phyloP scores from a whole-genome alignment of 371 early-diverging fungal species.

The Mortierella sp. region DNA sequence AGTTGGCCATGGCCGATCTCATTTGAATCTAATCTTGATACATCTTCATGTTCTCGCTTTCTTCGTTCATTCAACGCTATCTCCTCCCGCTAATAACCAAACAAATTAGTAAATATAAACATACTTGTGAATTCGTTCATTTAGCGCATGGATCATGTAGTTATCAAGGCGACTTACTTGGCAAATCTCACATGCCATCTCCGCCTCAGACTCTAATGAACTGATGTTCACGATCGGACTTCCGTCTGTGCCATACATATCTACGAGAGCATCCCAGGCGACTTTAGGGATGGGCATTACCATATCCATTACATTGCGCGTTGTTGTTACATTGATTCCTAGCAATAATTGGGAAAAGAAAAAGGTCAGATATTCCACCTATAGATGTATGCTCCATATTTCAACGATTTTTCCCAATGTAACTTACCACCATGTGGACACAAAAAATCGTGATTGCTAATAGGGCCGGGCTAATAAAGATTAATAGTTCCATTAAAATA shows the following conservation, averaged over 20 bases:
- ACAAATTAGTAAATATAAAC: not conserved
- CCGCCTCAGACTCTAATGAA: conserved; percentile 35
- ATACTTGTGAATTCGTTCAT: not conserved
- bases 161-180: conserved; percentile 33
- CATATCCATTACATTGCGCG: conserved; percentile 50
- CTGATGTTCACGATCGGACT: conserved; percentile 49
- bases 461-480: conserved; percentile 53
- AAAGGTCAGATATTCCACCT: not conserved
- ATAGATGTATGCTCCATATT: not conserved
- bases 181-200: conserved; percentile 44
- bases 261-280: conserved; percentile 52
- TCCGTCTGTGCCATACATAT: conserved; percentile 55
- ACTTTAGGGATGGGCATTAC: conserved; percentile 55
- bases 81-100: conserved; percentile 45
- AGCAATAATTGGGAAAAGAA: not conserved
- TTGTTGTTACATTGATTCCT: conserved; percentile 51
- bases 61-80: conserved; percentile 44
- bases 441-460: conserved; percentile 58
- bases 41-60: conserved; percentile 51
- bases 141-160: not conserved
- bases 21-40: conserved; percentile 47
- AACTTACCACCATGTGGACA: conserved; percentile 56
- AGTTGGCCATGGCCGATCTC: conserved; percentile 44
- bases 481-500: not conserved
- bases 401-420: too few species aligned